Evolutionary conservation across 2,329 filamentous ascomycete genomes (phyloP).

Genomic region (Aciculosporium take): DNA sequence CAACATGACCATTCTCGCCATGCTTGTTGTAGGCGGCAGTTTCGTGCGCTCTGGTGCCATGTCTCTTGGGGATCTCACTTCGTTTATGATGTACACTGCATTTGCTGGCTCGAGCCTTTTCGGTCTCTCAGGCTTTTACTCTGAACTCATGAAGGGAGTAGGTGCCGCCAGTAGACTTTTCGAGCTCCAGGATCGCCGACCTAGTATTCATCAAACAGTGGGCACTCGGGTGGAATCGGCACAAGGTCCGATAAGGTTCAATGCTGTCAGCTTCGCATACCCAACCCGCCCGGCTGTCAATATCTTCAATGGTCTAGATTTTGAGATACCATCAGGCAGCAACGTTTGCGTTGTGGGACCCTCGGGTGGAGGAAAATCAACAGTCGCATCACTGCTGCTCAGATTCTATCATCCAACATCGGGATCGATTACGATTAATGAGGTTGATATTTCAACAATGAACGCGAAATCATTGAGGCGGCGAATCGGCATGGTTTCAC

Average conservation of each 20-base stretch:
- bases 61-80: constrained; percentile 81
- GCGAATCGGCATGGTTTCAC: constrained; percentile 87
- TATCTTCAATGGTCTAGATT: constrained; percentile 81
- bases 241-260: constrained; percentile 77
- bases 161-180: constrained; percentile 93
- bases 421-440: constrained; percentile 71
- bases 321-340: constrained; percentile 81
- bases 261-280: constrained; percentile 77
- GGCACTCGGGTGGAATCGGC: constrained; percentile 69
- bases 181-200: constrained; percentile 81
- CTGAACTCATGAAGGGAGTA: constrained; percentile 96
- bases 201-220: constrained; percentile 74
- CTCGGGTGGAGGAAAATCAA: constrained; percentile 91
- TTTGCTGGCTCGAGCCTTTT: constrained; percentile 78
- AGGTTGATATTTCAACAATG: constrained; percentile 67
- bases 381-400: constrained; percentile 78
- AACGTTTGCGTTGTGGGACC: constrained; percentile 96
- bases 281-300: constrained; percentile 81
- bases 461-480: constrained; percentile 87
- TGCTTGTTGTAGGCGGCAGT: constrained; percentile 79
- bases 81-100: constrained; percentile 96
- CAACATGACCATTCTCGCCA: constrained; percentile 87
- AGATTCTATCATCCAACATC: constrained; percentile 77
- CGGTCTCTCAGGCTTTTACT: constrained; percentile 90
- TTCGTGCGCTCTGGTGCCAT: constrained; percentile 80